These are phyloP conservation scores for Torrubiellomyces zombiae DNA, from an alignment of 2,329 filamentous ascomycete genomes.

Conservation along the genomic window DNA sequence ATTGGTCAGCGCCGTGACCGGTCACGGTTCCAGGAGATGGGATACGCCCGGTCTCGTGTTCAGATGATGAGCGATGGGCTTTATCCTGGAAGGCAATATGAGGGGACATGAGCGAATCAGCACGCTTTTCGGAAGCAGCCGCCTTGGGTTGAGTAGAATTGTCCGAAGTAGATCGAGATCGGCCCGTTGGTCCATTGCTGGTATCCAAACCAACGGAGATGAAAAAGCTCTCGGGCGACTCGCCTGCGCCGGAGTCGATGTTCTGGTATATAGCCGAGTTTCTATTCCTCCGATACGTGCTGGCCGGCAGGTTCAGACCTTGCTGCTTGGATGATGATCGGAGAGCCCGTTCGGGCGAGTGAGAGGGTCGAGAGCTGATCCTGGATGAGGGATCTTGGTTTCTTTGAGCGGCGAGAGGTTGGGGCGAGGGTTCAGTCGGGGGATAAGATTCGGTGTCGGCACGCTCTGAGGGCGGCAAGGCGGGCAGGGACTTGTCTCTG, in stretches of 20 bases:
- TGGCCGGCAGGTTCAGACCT: constrained; percentile 54
- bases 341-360: constrained; percentile 37
- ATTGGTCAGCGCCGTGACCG: constrained; percentile 12
- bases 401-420: constrained; percentile 34
- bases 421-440: constrained; percentile 52
- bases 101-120: constrained; percentile 41
- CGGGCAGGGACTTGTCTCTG: constrained; percentile 83
- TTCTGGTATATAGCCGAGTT: constrained; percentile 49
- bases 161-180: constrained; percentile 37
- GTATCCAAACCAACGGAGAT: constrained; percentile 63
- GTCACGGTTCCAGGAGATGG: constrained; percentile 34
- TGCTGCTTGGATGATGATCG: constrained; percentile 26
- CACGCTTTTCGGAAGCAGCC: constrained; percentile 25
- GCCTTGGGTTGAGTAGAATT: constrained; percentile 26
- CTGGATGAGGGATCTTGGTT: constrained; percentile 39
- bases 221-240: constrained; percentile 53
- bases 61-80: constrained; percentile 41
- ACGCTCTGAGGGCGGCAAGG: constrained; percentile 60
- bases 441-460: constrained; percentile 46
- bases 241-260: constrained; percentile 26
- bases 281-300: constrained; percentile 62
- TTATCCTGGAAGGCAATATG: constrained; percentile 89
- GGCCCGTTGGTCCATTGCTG: constrained; percentile 38
- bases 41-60: constrained; percentile 36
- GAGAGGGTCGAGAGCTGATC: constrained; percentile 32